phyloP scores from a whole-genome alignment of 257 asterid genomes.

The Jacaranda copaia region DNA sequence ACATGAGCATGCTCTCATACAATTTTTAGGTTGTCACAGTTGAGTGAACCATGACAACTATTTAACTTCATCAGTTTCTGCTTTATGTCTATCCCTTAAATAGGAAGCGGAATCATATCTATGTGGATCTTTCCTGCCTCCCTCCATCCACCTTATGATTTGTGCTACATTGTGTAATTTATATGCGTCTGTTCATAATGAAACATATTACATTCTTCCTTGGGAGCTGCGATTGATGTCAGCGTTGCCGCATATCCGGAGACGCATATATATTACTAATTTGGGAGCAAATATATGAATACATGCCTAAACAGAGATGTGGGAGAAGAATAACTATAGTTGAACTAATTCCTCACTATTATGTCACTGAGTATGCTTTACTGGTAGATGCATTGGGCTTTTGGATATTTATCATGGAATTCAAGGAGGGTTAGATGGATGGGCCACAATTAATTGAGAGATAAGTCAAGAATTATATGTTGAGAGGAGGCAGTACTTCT shows the following conservation, averaged over 20 bases:
- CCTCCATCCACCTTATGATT: background rate
- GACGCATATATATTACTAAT: background rate
- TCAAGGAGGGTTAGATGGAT: background rate
- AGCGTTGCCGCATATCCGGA: background rate
- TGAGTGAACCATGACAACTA: background rate
- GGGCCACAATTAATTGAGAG: background rate
- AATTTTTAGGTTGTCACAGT: background rate
- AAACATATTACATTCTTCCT: background rate
- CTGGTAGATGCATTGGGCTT: background rate
- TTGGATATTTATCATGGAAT: background rate
- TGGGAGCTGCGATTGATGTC: background rate
- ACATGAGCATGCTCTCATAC: background rate
- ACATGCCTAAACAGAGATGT: background rate
- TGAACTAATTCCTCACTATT: background rate
- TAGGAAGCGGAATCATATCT: no score
- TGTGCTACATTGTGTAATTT: background rate
- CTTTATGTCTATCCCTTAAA: background rate
- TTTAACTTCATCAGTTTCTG: constrained; percentile 17
- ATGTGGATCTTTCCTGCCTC: no score
- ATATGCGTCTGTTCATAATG: background rate
- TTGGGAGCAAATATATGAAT: background rate
- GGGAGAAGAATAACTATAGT: background rate
- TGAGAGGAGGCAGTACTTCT: background rate
- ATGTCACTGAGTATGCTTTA: background rate
- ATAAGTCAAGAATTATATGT: background rate